These are phyloP conservation scores for Kernera saxatilis DNA, from an alignment of 345 rosid species.

Conservation along the genomic window DNA sequence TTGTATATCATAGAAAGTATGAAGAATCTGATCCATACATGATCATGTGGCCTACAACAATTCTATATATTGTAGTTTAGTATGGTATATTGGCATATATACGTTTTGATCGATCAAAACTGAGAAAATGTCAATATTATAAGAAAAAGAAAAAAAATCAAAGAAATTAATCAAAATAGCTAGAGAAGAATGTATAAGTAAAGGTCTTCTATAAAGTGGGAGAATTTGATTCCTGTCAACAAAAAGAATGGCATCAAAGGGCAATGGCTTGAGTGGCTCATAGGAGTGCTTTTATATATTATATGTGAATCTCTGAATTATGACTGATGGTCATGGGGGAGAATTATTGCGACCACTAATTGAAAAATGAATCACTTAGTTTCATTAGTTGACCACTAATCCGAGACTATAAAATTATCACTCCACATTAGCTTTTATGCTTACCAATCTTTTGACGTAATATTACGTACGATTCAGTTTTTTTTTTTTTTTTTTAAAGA, in stretches of 20 bases:
- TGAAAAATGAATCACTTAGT: neutral
- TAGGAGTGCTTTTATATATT: neutral
- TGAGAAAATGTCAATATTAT: neutral
- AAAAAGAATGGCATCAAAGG: slow-evolving; percentile 23
- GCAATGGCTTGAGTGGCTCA: slow-evolving; percentile 22
- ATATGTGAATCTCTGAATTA: slow-evolving; percentile 21
- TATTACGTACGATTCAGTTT: neutral
- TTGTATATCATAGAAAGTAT: neutral
- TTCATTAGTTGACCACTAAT: slow-evolving; percentile 16
- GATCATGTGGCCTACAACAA: neutral
- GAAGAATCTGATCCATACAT: slow-evolving; percentile 6
- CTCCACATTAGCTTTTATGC: slow-evolving; percentile 12
- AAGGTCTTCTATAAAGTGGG: slow-evolving; percentile 10
- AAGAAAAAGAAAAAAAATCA: neutral
- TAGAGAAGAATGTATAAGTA: slow-evolving; percentile 2
- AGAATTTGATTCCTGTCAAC: slow-evolving; percentile 29
- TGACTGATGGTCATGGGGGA: slow-evolving; percentile 11
- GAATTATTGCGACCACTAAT: slow-evolving; percentile 28
- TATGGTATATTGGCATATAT: neutral
- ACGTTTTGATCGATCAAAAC: neutral
- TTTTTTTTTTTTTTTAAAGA: no score
- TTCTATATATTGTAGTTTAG: neutral
- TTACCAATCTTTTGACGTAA: neutral
- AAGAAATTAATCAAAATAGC: neutral
- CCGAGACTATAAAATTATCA: neutral